Evolutionary conservation across 176 grass and related monocot species (phyloP).

Genomic region (Carex kokanica): DNA sequence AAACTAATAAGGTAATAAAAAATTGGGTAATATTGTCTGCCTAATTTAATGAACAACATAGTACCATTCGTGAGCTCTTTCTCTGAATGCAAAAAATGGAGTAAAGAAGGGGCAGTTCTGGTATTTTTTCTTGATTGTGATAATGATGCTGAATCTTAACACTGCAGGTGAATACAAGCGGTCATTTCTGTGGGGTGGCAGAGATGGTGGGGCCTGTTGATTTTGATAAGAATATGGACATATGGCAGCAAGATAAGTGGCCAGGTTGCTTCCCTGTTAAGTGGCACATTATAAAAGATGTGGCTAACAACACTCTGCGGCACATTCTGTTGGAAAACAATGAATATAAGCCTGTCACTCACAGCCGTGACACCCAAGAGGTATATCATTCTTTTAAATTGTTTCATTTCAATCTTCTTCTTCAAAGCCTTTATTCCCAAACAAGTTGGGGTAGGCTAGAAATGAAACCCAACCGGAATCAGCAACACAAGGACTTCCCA

Average conservation of each 20-base stretch:
- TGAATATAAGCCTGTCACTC: constrained; percentile 90
- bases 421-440: too few relatives aligned
- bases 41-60: not conserved
- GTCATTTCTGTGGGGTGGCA: constrained; percentile 91
- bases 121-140: not conserved
- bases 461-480: too few relatives aligned
- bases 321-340: constrained; percentile 82
- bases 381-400: constrained; percentile 36
- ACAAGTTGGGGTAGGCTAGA: too few relatives aligned
- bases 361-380: constrained; percentile 97
- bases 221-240: constrained; percentile 87
- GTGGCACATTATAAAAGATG: constrained; percentile 96
- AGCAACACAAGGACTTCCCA: too few relatives aligned
- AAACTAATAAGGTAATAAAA: not conserved
- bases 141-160: not conserved
- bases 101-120: not conserved
- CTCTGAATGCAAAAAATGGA: not conserved
- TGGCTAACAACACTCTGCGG: constrained; percentile 61
- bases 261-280: constrained; percentile 78
- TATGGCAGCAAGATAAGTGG: constrained; percentile 99
- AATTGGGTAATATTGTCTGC: not conserved
- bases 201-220: constrained; percentile 88
- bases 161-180: constrained; percentile 72
- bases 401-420: not conserved
- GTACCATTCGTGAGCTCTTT: not conserved